These are phyloP conservation scores for Picea abies DNA, from an alignment of 83 land plant genomes.

Conservation along the genomic window DNA sequence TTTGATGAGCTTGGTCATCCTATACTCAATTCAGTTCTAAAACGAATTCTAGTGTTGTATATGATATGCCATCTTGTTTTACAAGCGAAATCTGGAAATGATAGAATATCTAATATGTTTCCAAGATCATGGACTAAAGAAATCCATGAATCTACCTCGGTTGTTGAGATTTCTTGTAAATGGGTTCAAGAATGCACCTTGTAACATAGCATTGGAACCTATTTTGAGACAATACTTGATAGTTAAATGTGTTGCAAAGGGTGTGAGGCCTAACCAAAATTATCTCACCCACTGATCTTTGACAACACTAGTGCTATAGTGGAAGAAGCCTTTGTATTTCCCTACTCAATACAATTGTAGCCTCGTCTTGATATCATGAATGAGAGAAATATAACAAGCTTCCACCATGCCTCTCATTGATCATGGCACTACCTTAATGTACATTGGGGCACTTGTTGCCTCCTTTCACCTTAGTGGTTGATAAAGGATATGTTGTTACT, in stretches of 20 bases:
- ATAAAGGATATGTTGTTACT: too few relatives aligned
- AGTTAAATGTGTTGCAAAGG: conserved; percentile 96
- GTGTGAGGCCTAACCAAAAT: conserved; percentile 98
- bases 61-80: too few relatives aligned
- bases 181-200: too few relatives aligned
- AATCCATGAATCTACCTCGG: too few relatives aligned
- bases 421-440: conserved; percentile 90
- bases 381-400: conserved; percentile 93
- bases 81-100: too few relatives aligned
- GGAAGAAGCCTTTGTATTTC: conserved; percentile 74
- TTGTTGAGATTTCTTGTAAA: too few relatives aligned
- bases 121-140: too few relatives aligned
- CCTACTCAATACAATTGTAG: conserved; percentile 82
- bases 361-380: conserved; percentile 95
- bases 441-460: conserved; percentile 43
- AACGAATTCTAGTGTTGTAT: too few relatives aligned
- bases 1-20: too few relatives aligned
- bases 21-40: too few relatives aligned
- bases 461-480: not conserved
- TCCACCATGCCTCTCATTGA: conserved; percentile 94
- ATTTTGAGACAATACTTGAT: conserved; percentile 89
- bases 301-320: conserved; percentile 71
- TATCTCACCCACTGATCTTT: conserved; percentile 79
- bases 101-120: too few relatives aligned
- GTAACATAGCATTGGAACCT: conserved; percentile 92